A percentile compares a stretch with the other conserved stretches of the same genome.
These are phyloP conservation scores for Dichotomopilus funicola DNA, from an alignment of 2,329 filamentous ascomycete species.

Conservation along the genomic window DNA sequence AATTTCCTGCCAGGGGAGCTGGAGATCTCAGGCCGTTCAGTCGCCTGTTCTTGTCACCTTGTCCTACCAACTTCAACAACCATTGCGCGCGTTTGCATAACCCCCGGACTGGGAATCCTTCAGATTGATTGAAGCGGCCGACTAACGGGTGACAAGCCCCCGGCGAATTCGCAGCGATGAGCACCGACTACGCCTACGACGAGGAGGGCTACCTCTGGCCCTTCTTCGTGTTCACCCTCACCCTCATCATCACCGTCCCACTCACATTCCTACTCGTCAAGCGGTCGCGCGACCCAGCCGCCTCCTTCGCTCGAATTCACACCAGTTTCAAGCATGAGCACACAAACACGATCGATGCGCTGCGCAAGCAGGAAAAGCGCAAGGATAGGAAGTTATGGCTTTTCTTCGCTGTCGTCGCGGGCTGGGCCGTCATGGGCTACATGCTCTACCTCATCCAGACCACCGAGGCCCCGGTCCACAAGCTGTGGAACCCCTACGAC, in stretches of 20 bases:
- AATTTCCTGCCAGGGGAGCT: no score
- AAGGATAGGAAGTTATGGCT: constrained; percentile 86
- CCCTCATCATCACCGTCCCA: constrained; percentile 79
- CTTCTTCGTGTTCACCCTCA: constrained; percentile 92
- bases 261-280: constrained; percentile 84
- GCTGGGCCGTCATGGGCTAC: constrained; percentile 77
- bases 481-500: constrained; percentile 96
- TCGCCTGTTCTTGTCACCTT: no score
- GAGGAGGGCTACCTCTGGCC: constrained; percentile 98
- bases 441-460: constrained; percentile 89
- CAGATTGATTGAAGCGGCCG: no score
- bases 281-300: constrained; percentile 68
- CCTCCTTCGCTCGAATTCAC: constrained; percentile 74
- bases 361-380: constrained; percentile 81
- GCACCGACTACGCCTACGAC: constrained; percentile 96
- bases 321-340: constrained; percentile 75
- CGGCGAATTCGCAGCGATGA: constrained; percentile 53
- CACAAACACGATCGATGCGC: constrained; percentile 73
- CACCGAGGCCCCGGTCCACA: constrained; percentile 62
- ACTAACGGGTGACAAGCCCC: neutral
- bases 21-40: no score
- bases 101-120: no score
- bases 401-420: constrained; percentile 64
- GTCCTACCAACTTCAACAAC: no score
- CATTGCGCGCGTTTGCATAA: no score